Conservation (phyloP, 1,284 basidiomycete genomes). For the Malassezia pachydermatis region DNA sequence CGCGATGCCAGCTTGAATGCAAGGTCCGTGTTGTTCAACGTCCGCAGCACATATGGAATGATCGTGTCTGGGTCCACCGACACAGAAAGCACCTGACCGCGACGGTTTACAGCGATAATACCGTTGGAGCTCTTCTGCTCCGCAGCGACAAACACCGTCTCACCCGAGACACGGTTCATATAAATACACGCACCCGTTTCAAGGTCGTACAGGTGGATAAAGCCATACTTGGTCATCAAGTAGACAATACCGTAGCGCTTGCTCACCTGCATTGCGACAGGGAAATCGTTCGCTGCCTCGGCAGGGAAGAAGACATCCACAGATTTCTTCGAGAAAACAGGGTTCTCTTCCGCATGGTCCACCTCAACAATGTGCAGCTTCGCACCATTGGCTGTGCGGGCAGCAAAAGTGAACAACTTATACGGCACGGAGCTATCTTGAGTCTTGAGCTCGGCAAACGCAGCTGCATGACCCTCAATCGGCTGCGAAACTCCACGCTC, state of each 20-base stretch:
- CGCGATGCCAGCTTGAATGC: conserved; percentile 96
- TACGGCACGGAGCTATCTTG: conserved; percentile 35
- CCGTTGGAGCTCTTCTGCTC: conserved; percentile 88
- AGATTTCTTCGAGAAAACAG: conserved; percentile 93
- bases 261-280: conserved; percentile 99
- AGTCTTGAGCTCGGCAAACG: conserved; percentile 77
- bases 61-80: conserved; percentile 93
- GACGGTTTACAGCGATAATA: conserved; percentile 98
- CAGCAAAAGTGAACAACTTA: conserved; percentile 92
- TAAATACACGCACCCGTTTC: conserved; percentile 98
- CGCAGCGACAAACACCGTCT: conserved; percentile 97
- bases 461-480: conserved; percentile 95
- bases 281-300: conserved; percentile 96
- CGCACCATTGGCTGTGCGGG: conserved; percentile 86
- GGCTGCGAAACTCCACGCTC: conserved; percentile 87
- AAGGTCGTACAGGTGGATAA: conserved; percentile 98
- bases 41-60: conserved; percentile 85
- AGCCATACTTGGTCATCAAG: conserved; percentile 96
- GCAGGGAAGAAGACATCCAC: conserved; percentile 99
- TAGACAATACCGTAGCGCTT: conserved; percentile 94
- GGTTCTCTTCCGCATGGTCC: conserved; percentile 87
- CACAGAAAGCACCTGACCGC: conserved; percentile 94
- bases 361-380: conserved; percentile 99
- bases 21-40: conserved; percentile 92
- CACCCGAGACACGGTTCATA: conserved; percentile 99